Base-by-base conservation (phyloP, 768 basidiomycete species). In the Kwoniella dendrophila region DNA sequence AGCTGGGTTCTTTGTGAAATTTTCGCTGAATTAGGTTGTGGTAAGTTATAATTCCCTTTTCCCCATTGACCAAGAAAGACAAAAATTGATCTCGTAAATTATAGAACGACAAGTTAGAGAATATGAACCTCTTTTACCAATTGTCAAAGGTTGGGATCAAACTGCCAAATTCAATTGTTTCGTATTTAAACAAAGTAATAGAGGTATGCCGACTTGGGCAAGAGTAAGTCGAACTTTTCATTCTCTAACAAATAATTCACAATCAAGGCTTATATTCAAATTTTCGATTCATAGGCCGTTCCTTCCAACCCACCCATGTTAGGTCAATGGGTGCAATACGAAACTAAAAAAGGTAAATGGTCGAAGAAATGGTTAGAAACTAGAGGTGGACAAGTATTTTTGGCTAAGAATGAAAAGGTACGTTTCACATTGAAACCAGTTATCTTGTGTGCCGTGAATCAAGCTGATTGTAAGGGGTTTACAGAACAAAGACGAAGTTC, bases 261-360 rank as follows among this genome's bases (percentile, higher is more conserved):
- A n/a, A n/a, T n/a, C n/a, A n/a, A 34, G n/a, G 26, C 16, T 4
- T 11, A 51, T 34, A 18, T 51, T n/a, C 8, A 24, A 6, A 3
- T 18, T 12, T 6, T 50, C 34, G 12, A 18, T 22, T 12, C 6
- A 1, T 67, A 85, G 83, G 81, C 81, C 26, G 78, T 86, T 45
- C 86, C 86, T 12, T 74, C 56, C 40, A 66, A 50, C 38, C 61
- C 71, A 7, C 70, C 72, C 11, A 69, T 66, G 59, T 71, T 81
- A 64, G 81, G 83, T 40, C 83, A 88, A 5, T 92, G 87, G 71
- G 86, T 97, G 26, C 90, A 97, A 76, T 90, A 87, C 85, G 91
- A 95, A 81, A 83, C 82, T 45, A 97, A 95, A 80, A 86, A 88
- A 62, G 92, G 92, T 34, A 96, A 96, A 79, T 99, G 95, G 96